Evolutionary conservation across 73 alveolate genomes (phyloP).

Genomic region (Paramecium caudatum): DNA sequence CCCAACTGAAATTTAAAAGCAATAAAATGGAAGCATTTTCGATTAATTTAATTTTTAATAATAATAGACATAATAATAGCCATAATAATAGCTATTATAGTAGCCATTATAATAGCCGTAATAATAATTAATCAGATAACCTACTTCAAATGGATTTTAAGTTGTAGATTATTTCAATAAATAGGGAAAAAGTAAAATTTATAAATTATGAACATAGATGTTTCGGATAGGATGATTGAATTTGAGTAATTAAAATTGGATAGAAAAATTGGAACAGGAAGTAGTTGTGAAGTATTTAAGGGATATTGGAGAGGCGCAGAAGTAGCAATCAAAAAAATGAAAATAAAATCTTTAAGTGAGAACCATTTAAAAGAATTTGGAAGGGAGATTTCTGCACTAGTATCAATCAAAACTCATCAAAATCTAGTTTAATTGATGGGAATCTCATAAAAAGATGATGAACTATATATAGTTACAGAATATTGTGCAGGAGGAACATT

Average conservation of each 20-base stretch:
- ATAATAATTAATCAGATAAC: neutral
- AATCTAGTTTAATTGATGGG: constrained; percentile 94
- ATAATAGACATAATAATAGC: neutral
- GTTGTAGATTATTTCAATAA: neutral
- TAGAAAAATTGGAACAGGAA: constrained; percentile 69
- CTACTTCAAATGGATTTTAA: neutral
- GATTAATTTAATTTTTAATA: neutral
- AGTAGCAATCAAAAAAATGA: constrained; percentile 95
- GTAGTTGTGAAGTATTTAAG: constrained; percentile 88
- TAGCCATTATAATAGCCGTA: neutral
- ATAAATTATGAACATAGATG: constrained; percentile 41
- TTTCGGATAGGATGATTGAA: constrained; percentile 50
- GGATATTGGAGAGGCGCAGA: constrained; percentile 94
- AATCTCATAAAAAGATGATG: constrained; percentile 78
- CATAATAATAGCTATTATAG: neutral
- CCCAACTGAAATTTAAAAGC: neutral
- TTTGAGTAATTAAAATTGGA: constrained; percentile 46
- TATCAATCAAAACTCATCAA: constrained; percentile 86
- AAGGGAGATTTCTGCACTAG: constrained; percentile 92
- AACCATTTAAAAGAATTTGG: constrained; percentile 89
- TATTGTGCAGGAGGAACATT: constrained; percentile 96
- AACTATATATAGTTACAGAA: constrained; percentile 93
- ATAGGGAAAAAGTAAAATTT: neutral
- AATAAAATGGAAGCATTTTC: neutral
- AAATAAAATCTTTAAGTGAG: constrained; percentile 78